Evolutionary conservation across 805 yeast species (phyloP), one percentile per base, ranked within the genome.

Genomic region (Limtongia smithiae): DNA sequence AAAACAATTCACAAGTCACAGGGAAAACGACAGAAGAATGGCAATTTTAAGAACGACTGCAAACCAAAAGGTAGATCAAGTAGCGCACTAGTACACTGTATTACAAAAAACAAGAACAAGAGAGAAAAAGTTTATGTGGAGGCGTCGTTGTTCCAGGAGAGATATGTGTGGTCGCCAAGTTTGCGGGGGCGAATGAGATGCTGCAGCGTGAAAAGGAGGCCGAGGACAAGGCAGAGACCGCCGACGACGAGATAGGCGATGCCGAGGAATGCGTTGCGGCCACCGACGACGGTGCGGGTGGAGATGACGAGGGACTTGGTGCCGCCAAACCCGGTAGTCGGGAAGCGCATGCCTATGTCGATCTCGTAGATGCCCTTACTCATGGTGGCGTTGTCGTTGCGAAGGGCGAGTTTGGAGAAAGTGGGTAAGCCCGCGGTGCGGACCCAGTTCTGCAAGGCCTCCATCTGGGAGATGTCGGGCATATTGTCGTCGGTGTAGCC

Each of bases 371-470:
- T 77, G 2, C 97, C 97, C 9, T 77, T 70, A 1, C 65, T 54
- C 51, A 91, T 67, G 1, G 76, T 62, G 1, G 71, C 71, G 2
- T 79, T 71, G 51, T 80, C 83, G 68, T 87, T 90, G 59, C 84
- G 80, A 39, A 83, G 76, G 36, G 89, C 90, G 32, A 89, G 69
- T 65, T 93, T 91, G 73, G 84, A 81, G 63, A 93, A 91, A 11
- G 83, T 79, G 24, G 97, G 95, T 55, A 91, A 72, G 0, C 95
- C 96, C 0, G 97, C 96, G 1, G 97, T 89, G 62, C 95, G 80
- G 97, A 91, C 91, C 98, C 98, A 91, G 67, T 89, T 91, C 71
- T 89, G 96, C 60, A 91, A 78, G 57, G 82, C 82, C 64, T 87
- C 91, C 88, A 93, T 82, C 32, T 69, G 64, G 1, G 85, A 75